Evolutionary conservation across 441 rosid genomes (phyloP).

Genomic region (Erodium chrysanthum): DNA sequence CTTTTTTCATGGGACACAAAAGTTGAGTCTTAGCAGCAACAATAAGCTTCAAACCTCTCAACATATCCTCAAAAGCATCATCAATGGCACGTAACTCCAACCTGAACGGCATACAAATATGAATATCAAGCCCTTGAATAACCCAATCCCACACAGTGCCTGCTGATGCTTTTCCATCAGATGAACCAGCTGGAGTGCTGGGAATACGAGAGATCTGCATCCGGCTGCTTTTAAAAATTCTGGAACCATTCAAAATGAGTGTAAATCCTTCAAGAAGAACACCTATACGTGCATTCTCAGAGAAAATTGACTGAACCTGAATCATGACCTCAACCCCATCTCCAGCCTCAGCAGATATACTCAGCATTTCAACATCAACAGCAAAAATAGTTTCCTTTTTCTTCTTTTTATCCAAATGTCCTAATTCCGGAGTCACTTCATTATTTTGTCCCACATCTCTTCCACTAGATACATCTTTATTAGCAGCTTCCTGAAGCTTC

Average conservation of each 20-base stretch:
- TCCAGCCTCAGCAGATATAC: constrained; percentile 78
- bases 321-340: constrained; percentile 81
- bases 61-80: constrained; percentile 92
- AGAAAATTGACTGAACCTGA: constrained; percentile 94
- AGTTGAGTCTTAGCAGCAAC: constrained; percentile 56
- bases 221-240: constrained; percentile 75
- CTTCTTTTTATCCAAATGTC: constrained; percentile 48
- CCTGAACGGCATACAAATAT: constrained; percentile 85
- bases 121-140: constrained; percentile 89
- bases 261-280: constrained; percentile 91
- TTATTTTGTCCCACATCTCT: constrained; percentile 38
- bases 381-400: constrained; percentile 91
- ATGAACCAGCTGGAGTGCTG: constrained; percentile 37
- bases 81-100: constrained; percentile 94
- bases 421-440: constrained; percentile 36
- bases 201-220: constrained; percentile 96
- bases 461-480: constrained; percentile 31
- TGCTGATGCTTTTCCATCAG: constrained; percentile 41
- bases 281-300: constrained; percentile 94
- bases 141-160: constrained; percentile 86
- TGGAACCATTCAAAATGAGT: constrained; percentile 67
- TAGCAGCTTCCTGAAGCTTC: constrained; percentile 44
- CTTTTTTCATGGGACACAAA: constrained; percentile 50
- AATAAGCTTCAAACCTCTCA: constrained; percentile 77
- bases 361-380: constrained; percentile 78